Conservation (phyloP, 306 rosid genomes). For the Cucumis hystrix region DNA sequence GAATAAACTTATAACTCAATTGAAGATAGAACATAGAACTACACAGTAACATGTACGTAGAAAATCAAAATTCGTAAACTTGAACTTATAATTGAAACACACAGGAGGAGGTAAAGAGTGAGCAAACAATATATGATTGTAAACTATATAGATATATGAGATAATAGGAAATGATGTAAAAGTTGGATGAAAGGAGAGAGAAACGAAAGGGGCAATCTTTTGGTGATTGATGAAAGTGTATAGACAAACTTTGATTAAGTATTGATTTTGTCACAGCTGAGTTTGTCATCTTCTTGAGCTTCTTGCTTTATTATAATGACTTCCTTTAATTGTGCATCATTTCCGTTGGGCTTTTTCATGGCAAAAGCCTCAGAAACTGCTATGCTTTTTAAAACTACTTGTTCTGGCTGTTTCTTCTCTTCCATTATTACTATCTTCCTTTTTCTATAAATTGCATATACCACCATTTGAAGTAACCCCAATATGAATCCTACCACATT, state of each 20-base stretch:
- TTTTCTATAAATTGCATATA: conserved; percentile 37
- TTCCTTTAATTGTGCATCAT: not conserved
- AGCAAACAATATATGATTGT: too few species aligned
- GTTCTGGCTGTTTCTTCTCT: conserved; percentile 12
- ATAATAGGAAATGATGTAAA: not conserved
- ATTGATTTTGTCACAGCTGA: not conserved
- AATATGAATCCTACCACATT: conserved; percentile 49
- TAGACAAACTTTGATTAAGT: too few species aligned
- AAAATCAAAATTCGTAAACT: too few species aligned
- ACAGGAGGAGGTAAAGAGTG: too few species aligned
- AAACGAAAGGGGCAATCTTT: not conserved
- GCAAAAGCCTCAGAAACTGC: not conserved
- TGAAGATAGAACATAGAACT: too few species aligned
- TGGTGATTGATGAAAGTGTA: not conserved
- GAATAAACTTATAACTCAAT: too few species aligned
- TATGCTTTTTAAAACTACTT: not conserved
- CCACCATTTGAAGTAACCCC: conserved; percentile 57
- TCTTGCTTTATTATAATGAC: not conserved
- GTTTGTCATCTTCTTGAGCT: not conserved
- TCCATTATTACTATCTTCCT: conserved; percentile 7
- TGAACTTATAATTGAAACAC: too few species aligned
- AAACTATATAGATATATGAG: not conserved
- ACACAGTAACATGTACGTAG: too few species aligned
- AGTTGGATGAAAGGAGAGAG: not conserved
- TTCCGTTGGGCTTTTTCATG: not conserved